Evolutionary conservation across 768 basidiomycete genomes (phyloP).

Genomic region (Suillus alpinus): DNA sequence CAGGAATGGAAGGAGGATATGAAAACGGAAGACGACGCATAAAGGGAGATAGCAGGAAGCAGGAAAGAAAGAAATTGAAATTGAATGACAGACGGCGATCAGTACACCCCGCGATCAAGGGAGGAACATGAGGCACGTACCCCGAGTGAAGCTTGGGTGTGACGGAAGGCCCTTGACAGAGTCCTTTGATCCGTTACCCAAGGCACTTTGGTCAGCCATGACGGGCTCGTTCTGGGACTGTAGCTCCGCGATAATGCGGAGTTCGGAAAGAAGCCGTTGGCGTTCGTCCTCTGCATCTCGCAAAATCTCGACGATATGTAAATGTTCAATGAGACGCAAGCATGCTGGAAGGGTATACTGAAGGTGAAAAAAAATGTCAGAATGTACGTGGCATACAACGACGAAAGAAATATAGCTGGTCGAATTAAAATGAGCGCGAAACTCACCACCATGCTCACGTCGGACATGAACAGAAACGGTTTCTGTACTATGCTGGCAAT

Average conservation of each 20-base stretch:
- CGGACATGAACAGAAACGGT: constrained; percentile 71
- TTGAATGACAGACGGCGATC: background rate
- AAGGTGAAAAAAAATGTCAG: background rate
- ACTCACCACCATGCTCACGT: constrained; percentile 68
- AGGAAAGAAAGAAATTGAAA: background rate
- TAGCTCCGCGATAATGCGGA: background rate
- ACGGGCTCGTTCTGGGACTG: background rate
- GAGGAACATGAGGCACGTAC: background rate
- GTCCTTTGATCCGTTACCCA: background rate
- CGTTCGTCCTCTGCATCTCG: constrained; percentile 53
- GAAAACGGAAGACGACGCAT: background rate
- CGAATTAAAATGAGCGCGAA: background rate
- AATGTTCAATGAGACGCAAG: constrained; percentile 68
- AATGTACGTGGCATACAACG: background rate
- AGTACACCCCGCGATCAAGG: background rate
- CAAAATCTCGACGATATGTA: constrained; percentile 68
- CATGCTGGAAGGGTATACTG: constrained; percentile 77
- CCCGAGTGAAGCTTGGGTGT: constrained; percentile 4
- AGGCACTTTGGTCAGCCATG: background rate
- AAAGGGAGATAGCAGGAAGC: no score
- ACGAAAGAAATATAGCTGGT: background rate
- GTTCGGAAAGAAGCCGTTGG: constrained; percentile 45
- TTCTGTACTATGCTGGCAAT: constrained; percentile 60
- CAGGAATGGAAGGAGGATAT: background rate
- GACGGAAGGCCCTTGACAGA: background rate